Evolutionary conservation across 179 eudicot species (phyloP).

Genomic region (Amaranthus tricolor): DNA sequence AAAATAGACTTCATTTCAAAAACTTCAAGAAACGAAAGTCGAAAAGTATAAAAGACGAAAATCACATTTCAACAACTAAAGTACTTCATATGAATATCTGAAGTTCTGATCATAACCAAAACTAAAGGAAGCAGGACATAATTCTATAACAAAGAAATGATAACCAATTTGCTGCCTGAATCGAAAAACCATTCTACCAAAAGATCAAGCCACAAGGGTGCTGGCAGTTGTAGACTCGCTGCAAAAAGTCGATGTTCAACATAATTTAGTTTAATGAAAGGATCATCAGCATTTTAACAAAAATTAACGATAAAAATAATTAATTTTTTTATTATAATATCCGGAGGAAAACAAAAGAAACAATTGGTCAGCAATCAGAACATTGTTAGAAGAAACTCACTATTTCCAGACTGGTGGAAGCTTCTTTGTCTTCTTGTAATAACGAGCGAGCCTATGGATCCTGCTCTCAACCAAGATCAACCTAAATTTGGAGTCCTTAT

Average conservation of each 20-base stretch:
- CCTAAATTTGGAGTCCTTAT: slow-evolving; percentile 49
- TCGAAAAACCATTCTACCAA: background rate
- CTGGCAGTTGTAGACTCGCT: slow-evolving; percentile 55
- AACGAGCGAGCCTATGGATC: slow-evolving; percentile 50
- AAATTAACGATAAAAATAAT: background rate
- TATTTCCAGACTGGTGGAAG: slow-evolving; percentile 57
- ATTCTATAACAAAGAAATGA: slow-evolving; percentile 8
- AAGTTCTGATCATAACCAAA: slow-evolving; percentile 15
- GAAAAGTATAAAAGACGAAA: background rate
- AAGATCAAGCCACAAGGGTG: slow-evolving; percentile 40
- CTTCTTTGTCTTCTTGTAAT: slow-evolving; percentile 54
- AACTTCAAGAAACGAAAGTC: background rate
- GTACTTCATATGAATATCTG: background rate
- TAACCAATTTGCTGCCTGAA: background rate
- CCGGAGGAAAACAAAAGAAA: background rate
- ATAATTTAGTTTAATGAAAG: background rate
- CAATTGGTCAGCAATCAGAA: background rate
- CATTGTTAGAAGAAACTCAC: slow-evolving; percentile 19
- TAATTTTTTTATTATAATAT: background rate
- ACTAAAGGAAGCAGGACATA: slow-evolving; percentile 11
- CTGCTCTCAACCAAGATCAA: slow-evolving; percentile 51
- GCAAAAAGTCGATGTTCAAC: slow-evolving; percentile 22
- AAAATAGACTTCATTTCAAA: background rate
- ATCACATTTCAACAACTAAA: slow-evolving; percentile 7
- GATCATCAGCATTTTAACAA: background rate